A percentile compares a stretch with the other conserved stretches of the same genome.
Conservation (phyloP, 257 asterid species). For the Cinchona pubescens region DNA sequence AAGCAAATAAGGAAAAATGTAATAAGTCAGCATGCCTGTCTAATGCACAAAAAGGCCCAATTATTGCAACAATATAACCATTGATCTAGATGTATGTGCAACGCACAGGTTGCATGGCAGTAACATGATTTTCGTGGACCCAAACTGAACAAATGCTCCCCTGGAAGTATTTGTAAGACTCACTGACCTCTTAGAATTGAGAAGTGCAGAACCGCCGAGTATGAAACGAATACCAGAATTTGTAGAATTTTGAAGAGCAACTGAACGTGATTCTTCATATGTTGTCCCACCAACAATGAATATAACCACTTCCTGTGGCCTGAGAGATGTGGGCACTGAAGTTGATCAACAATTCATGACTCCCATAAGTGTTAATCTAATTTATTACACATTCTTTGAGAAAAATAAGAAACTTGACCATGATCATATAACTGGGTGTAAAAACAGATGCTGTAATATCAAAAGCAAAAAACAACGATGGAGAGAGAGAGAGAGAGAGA, state of each 20-base stretch:
- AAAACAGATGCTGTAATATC: neutral
- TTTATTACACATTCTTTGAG: neutral
- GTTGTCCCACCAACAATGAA: constrained; percentile 94
- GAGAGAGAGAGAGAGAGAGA: neutral
- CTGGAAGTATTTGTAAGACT: neutral
- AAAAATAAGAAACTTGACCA: neutral
- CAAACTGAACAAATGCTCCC: neutral
- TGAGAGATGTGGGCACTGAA: constrained; percentile 10
- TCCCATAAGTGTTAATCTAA: neutral
- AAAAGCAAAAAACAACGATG: neutral
- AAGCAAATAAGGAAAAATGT: neutral
- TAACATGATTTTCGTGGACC: neutral
- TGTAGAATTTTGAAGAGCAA: constrained; percentile 71
- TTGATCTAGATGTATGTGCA: neutral
- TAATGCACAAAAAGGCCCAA: neutral
- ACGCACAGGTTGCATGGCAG: neutral
- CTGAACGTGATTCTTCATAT: constrained; percentile 90
- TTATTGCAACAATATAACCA: neutral
- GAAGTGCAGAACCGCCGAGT: constrained; percentile 87
- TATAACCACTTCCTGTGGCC: constrained; percentile 94
- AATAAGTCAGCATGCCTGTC: no score
- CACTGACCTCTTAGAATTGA: constrained; percentile 78
- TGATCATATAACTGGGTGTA: neutral
- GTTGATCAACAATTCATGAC: neutral
- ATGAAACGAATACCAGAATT: constrained; percentile 87